Evolutionary conservation across 352 stramenopile genomes (phyloP).

Genomic region (Globisporangium okanoganense): DNA sequence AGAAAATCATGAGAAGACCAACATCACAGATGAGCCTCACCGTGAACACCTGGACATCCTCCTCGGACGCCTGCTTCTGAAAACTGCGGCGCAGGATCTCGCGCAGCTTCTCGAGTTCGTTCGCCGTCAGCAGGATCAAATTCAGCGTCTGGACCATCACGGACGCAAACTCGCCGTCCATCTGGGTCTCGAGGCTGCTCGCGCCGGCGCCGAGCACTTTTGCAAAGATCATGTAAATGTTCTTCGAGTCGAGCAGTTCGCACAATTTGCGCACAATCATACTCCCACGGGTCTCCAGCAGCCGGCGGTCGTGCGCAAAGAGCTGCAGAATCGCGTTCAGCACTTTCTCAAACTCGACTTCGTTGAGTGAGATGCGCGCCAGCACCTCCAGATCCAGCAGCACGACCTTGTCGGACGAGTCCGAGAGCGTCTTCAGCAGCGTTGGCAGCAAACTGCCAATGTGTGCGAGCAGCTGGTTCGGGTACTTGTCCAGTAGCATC

Average conservation of each 20-base stretch:
- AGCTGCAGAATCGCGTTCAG: constrained; percentile 95
- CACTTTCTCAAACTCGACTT: constrained; percentile 90
- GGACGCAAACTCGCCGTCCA: constrained; percentile 94
- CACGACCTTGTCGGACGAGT: constrained; percentile 96
- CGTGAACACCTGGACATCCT: constrained; percentile 83
- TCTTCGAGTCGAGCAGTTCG: constrained; percentile 96
- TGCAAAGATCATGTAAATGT: constrained; percentile 97
- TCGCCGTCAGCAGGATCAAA: constrained; percentile 98
- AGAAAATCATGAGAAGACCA: neutral
- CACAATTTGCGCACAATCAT: constrained; percentile 99
- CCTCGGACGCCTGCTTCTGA: constrained; percentile 53
- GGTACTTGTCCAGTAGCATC: constrained; percentile 98
- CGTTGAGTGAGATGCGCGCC: constrained; percentile 92
- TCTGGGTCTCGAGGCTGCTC: constrained; percentile 35
- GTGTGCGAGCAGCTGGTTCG: constrained; percentile 90
- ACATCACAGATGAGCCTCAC: constrained; percentile 16
- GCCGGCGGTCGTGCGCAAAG: constrained; percentile 86
- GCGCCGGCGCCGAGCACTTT: constrained; percentile 88
- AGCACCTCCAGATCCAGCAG: constrained; percentile 96
- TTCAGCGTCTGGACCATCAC: constrained; percentile 99
- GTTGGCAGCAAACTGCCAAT: constrained; percentile 92
- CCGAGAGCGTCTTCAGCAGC: constrained; percentile 95
- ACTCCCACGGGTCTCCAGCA: constrained; percentile 94
- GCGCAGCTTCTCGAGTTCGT: constrained; percentile 91
- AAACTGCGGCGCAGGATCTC: constrained; percentile 80